Conservation (phyloP, 805 yeast genomes). For the Yamadazyma philogaea region DNA sequence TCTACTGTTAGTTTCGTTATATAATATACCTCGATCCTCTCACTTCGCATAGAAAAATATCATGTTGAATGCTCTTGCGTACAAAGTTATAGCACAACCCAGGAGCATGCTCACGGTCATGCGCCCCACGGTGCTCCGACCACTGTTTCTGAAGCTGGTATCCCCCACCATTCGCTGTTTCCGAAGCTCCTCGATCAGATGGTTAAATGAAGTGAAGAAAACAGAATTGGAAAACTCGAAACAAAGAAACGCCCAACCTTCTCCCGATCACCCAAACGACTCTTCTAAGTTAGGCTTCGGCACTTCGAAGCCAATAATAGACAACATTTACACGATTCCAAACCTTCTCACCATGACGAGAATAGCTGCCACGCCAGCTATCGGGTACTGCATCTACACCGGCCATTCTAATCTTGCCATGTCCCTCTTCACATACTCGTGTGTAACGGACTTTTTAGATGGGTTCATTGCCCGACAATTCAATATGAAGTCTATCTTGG, state of each 20-base stretch:
- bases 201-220: background rate
- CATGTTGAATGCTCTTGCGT: slow-evolving; percentile 5
- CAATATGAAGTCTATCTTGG: slow-evolving; percentile 75
- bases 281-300: background rate
- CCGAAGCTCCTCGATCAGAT: background rate
- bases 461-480: slow-evolving; percentile 85
- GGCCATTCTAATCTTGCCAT: slow-evolving; percentile 65
- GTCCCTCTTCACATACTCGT: slow-evolving; percentile 74
- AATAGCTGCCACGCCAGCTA: slow-evolving; percentile 75
- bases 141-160: background rate
- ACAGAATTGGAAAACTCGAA: background rate
- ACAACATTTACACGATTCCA: slow-evolving; percentile 69
- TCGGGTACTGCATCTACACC: slow-evolving; percentile 73
- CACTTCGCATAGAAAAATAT: background rate
- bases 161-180: background rate
- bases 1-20: too few species aligned
- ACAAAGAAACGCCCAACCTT: too few species aligned
- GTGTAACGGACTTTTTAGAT: slow-evolving; percentile 87
- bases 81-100: background rate
- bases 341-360: slow-evolving; percentile 80
- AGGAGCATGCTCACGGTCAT: background rate
- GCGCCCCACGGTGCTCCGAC: background rate
- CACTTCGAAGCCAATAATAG: slow-evolving; percentile 5
- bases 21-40: too few species aligned
- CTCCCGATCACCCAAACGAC: background rate